Percentiles rank a stretch among this genome's conserved stretches.
Evolutionary conservation across 176 grass and related monocot species (phyloP).

Genomic region (Musa beccarii): DNA sequence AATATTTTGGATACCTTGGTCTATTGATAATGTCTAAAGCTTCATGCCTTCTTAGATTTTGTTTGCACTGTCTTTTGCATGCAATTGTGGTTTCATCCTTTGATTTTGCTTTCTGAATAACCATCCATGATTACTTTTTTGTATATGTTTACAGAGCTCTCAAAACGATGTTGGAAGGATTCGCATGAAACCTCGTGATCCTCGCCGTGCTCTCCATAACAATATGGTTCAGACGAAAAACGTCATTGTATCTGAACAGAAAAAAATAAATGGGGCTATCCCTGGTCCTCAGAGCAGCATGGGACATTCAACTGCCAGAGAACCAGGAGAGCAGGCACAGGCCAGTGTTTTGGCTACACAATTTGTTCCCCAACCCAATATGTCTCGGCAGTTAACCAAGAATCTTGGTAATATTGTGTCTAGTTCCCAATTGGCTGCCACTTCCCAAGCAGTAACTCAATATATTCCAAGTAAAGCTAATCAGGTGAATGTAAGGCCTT

Average conservation of each 20-base stretch:
- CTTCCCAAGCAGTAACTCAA: constrained; percentile 22
- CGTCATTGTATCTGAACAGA: constrained; percentile 29
- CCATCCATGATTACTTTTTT: constrained; percentile 5
- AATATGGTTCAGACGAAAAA: constrained; percentile 38
- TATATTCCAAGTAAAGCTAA: constrained; percentile 21
- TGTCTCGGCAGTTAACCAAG: constrained; percentile 13
- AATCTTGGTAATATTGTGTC: constrained; percentile 28
- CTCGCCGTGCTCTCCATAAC: constrained; percentile 60
- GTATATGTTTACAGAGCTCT: constrained; percentile 26
- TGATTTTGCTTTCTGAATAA: constrained; percentile 2
- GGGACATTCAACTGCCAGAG: not conserved
- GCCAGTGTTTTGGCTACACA: constrained; percentile 26
- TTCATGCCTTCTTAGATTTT: not conserved
- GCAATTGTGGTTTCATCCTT: not conserved
- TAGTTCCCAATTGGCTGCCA: constrained; percentile 49
- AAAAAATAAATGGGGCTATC: constrained; percentile 38
- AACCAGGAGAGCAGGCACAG: constrained; percentile 33
- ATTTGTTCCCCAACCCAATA: constrained; percentile 1
- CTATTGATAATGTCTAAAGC: not conserved
- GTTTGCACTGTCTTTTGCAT: not conserved
- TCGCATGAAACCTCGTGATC: constrained; percentile 92
- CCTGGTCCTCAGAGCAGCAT: constrained; percentile 36
- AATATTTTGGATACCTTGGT: not conserved
- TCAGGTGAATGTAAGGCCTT: constrained; percentile 22
- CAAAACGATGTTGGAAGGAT: constrained; percentile 42